Base-by-base conservation (phyloP, 768 basidiomycete species). In the Hirschioporus abietinus region DNA sequence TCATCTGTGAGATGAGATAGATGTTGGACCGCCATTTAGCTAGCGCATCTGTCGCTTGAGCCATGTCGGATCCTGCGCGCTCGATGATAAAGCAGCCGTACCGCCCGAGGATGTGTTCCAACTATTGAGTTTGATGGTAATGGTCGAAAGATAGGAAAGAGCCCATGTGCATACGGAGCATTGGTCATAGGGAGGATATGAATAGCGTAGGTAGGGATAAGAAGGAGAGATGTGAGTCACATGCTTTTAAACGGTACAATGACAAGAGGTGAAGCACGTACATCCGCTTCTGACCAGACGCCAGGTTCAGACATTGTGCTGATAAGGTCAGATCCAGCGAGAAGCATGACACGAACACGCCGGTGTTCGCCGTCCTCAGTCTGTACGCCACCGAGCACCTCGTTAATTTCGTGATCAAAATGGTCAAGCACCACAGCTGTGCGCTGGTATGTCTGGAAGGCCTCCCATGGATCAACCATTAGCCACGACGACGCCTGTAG, bases 381-480 rank as follows among this genome's bases (percentile, higher is more conserved):
- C 25, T 81, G 79, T 34, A 93, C 86, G 60, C 95, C 96, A 6
- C 95, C 94, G 25, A 89, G 79, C 52, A 88, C 82, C 7, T 85
- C 88, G 78, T 99, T 99, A 73, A 99, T 88, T 80, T 96, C 90
- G 74, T 95, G 85, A 75, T 99, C 92, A 75, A 99, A 96, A 75
- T 99, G 97, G 76, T 99, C 96, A 66, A 99, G 85, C 65, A 99
- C 97, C 66, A 98, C 88, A 52, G 97, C 97, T 0, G 97, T 99
- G 69, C 95, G 91, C 73, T 95, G 92, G 80, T 99, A 99, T 61
- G 86, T 82, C 77, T 95, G 96, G 76, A 93, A 90, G 17, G 96
- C 95, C 78, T 99, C 97, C 96, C 96, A 99, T 23, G 95, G 83
- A 75, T 99, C 97, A 59, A 98, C 91, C 95, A 97, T 98, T 60